phyloP scores from a whole-genome alignment of 306 rosid genomes.

The Psophocarpus tetragonolobus region DNA sequence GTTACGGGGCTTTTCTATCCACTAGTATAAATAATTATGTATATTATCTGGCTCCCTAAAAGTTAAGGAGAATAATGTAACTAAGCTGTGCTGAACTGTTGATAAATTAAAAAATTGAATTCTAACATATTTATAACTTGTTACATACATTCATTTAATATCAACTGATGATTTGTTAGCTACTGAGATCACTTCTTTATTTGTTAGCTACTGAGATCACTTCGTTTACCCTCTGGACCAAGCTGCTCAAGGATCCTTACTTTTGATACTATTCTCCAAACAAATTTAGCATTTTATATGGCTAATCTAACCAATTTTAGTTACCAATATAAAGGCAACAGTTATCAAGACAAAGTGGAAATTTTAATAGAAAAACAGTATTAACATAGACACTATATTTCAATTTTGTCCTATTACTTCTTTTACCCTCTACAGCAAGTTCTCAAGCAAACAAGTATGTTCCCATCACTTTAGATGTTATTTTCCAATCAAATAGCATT shows the following conservation, averaged over 20 bases:
- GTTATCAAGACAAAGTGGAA: background rate
- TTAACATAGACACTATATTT: background rate
- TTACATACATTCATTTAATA: background rate
- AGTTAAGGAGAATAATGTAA: background rate
- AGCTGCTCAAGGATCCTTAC: background rate
- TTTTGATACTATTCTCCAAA: background rate
- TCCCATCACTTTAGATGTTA: background rate
- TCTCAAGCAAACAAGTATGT: too few species aligned
- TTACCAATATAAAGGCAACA: background rate
- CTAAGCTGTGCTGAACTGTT: background rate
- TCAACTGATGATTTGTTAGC: background rate
- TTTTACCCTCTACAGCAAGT: background rate
- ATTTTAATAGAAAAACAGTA: background rate
- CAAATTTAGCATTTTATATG: background rate
- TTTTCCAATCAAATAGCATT: background rate
- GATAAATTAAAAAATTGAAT: background rate
- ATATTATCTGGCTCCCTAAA: background rate
- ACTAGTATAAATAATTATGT: background rate
- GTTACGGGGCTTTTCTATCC: background rate
- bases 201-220: background rate
- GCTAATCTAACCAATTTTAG: background rate
- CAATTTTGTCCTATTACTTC: background rate
- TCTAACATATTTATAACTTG: background rate
- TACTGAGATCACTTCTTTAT: background rate
- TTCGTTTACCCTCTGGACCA: background rate